These are phyloP conservation scores for Zoysia pacifica DNA, from an alignment of 176 grass and related monocot species.

Conservation along the genomic window DNA sequence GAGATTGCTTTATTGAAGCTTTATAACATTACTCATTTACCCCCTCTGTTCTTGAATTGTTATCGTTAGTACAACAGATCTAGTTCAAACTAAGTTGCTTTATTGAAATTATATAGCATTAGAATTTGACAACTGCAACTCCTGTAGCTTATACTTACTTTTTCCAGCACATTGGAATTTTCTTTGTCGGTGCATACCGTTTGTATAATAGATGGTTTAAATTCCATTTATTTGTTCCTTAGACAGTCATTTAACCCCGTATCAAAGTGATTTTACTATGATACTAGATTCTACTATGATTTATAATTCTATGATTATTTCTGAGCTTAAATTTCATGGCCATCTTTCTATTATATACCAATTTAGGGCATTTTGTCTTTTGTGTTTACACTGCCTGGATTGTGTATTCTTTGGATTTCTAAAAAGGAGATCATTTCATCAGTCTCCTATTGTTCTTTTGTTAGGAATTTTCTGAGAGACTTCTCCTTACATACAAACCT, in stretches of 20 bases:
- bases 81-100: background rate
- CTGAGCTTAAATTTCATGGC: background rate
- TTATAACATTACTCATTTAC: background rate
- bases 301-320: background rate
- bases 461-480: constrained; percentile 96
- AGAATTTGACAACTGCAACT: background rate
- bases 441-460: constrained; percentile 29
- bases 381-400: background rate
- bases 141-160: constrained; percentile 5
- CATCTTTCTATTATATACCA: background rate
- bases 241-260: background rate
- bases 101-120: constrained; percentile 1
- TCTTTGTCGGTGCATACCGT: background rate
- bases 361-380: background rate
- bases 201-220: background rate
- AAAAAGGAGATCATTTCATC: background rate
- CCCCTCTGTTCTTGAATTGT: too few species aligned
- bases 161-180: background rate
- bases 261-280: background rate
- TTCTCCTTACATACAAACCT: constrained; percentile 95
- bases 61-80: too few species aligned
- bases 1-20: constrained; percentile 8
- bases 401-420: constrained; percentile 7
- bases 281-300: background rate
- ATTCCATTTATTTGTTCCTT: background rate